phyloP scores from a whole-genome alignment of 140 eudicot species.

The Flaveria floridana region DNA sequence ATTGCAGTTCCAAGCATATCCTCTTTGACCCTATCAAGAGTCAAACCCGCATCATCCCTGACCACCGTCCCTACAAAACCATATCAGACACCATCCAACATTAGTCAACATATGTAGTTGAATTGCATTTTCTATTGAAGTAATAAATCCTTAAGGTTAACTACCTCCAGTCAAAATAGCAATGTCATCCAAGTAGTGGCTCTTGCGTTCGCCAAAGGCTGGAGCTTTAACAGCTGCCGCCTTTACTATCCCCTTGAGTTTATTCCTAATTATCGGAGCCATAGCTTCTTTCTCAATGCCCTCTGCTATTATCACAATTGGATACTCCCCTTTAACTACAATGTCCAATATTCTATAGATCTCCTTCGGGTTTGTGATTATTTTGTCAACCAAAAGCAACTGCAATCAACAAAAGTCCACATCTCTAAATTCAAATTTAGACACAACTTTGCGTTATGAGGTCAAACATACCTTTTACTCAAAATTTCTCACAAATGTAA shows the following conservation, averaged over 20 bases:
- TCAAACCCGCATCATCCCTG: constrained; percentile 76
- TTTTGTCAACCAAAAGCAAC: constrained; percentile 90
- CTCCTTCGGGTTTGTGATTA: constrained; percentile 70
- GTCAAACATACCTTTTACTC: constrained; percentile 10
- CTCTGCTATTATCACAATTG: constrained; percentile 74
- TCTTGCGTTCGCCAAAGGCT: constrained; percentile 77
- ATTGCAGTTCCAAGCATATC: constrained; percentile 68
- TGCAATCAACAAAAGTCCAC: constrained; percentile 42
- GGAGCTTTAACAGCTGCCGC: constrained; percentile 94
- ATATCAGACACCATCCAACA: constrained; percentile 9
- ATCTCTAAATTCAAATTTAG: constrained; percentile 22
- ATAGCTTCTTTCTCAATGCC: constrained; percentile 85
- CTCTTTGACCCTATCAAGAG: constrained; percentile 53
- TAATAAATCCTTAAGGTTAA: neutral
- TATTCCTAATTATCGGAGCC: constrained; percentile 77
- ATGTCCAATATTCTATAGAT: constrained; percentile 62
- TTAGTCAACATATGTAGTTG: constrained; percentile 7
- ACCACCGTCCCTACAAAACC: constrained; percentile 68
- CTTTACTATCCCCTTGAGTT: constrained; percentile 69
- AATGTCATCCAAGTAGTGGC: constrained; percentile 85
- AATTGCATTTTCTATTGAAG: neutral
- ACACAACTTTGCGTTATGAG: constrained; percentile 4
- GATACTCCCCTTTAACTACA: constrained; percentile 60
- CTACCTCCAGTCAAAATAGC: constrained; percentile 91
- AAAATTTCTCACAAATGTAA: neutral